Conservation (phyloP, 2,329 filamentous ascomycete species). For the Fusarium concolor region DNA sequence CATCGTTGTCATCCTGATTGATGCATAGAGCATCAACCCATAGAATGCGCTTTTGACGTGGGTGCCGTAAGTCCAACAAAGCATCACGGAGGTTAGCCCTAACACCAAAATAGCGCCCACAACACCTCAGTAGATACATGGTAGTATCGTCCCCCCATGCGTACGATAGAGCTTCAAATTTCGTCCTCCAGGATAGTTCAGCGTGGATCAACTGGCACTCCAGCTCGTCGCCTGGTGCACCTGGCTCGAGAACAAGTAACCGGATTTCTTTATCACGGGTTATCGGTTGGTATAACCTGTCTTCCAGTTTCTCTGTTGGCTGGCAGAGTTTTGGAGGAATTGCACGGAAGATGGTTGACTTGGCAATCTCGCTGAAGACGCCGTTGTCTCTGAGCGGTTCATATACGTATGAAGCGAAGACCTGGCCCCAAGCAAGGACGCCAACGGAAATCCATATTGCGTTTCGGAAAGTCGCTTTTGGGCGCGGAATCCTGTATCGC, state of each 20-base stretch:
- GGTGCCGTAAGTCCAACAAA: fast-evolving
- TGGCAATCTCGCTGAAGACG: not conserved
- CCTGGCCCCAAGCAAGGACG: fast-evolving
- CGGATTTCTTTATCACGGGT: not conserved
- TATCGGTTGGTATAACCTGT: fast-evolving
- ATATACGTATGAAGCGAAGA: not conserved
- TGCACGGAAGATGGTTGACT: not conserved
- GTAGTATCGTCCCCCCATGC: not conserved
- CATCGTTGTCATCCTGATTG: fast-evolving
- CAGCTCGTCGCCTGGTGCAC: fast-evolving
- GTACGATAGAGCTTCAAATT: not conserved
- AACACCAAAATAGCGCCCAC: fast-evolving
- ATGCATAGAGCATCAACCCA: not conserved
- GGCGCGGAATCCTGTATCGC: fast-evolving
- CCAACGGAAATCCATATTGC: fast-evolving
- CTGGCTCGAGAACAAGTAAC: not conserved
- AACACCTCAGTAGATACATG: fast-evolving
- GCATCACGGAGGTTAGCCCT: fast-evolving
- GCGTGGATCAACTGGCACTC: not conserved
- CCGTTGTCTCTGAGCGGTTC: not conserved
- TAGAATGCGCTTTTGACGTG: fast-evolving
- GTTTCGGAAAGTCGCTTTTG: not conserved
- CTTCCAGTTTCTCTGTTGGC: fast-evolving
- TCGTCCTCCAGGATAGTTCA: not conserved
- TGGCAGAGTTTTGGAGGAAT: fast-evolving